Evolutionary conservation across 2,329 filamentous ascomycete species (phyloP), one percentile per base, ranked within the genome.

Genomic region (Beauveria scarabaeidicola): DNA sequence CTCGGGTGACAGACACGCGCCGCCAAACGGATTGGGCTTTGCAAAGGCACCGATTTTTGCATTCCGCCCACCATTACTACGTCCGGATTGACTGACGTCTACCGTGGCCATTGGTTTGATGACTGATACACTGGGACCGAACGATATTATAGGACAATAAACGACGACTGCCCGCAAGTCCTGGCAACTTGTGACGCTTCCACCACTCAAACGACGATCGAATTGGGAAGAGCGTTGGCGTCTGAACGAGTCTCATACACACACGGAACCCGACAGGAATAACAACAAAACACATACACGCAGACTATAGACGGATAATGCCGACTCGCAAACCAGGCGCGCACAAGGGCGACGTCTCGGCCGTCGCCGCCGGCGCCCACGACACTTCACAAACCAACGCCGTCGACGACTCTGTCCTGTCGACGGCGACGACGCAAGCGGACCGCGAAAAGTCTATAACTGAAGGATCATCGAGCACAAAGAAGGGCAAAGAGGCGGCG

Each of bases 281-380:
- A 13, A 36, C 32, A 27, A 23, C 9, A 7, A 32, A 6, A 17
- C 10, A 19, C 27, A 38, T 11, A 13, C 15, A 25, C 21, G 7
- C 36, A 40, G 13, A 19, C 5, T 7, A 47, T 32, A 46, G 8
- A 58, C 29, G 43, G 46, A 40, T 41, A 54, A 56, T 44, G 46
- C 32, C 32, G n/a, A 13, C 43, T 25, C 50, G 43, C 50, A 47
- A 59, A 29, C 44, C 50, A 84, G 85, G 82, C 79, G 82, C 81
- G 27, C 77, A 79, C 57, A 86, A 85, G 69, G 80, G 77, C 63
- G 81, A 82, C 64, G 66, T 72, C 29, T 59, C 68, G 46, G 74
- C 74, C 63, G 74, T 72, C 62, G 77, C 75, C 72, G 76, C 80
- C 64, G 74, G 17, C 21, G 27, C 38, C 13, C 25, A 13, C 13